Conservation (phyloP, 2,329 filamentous ascomycete genomes). For the Neurospora crassa region DNA sequence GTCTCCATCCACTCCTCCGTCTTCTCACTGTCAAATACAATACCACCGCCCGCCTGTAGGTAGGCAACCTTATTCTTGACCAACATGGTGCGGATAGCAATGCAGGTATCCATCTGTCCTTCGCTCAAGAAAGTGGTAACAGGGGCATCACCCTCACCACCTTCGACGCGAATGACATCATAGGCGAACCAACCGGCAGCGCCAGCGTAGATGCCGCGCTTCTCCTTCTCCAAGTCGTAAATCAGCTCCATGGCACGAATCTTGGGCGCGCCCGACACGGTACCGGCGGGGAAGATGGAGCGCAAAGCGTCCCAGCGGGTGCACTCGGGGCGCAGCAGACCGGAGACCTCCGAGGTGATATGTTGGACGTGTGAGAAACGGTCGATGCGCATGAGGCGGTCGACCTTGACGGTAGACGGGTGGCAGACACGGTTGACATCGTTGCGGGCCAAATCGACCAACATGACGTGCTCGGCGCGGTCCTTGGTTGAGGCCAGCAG, state of each 20-base stretch:
- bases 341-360: constrained; percentile 89
- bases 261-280: constrained; percentile 91
- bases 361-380: constrained; percentile 97
- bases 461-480: constrained; percentile 91
- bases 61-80: constrained; percentile 87
- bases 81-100: constrained; percentile 82
- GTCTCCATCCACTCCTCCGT: constrained; percentile 94
- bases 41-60: constrained; percentile 80
- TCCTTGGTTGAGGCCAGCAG: constrained; percentile 79
- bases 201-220: constrained; percentile 89
- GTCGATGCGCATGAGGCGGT: constrained; percentile 76
- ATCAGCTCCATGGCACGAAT: constrained; percentile 96
- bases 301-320: constrained; percentile 93
- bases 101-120: constrained; percentile 85
- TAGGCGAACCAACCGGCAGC: constrained; percentile 97
- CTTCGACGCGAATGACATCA: constrained; percentile 50
- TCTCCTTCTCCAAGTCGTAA: constrained; percentile 86
- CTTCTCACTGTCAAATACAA: constrained; percentile 87
- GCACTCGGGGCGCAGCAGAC: constrained; percentile 71
- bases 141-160: constrained; percentile 38
- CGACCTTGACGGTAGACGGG: constrained; percentile 36
- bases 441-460: constrained; percentile 92
- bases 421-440: constrained; percentile 95
- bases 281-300: constrained; percentile 93
- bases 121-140: constrained; percentile 32